Percentiles rank a stretch among this genome's conserved stretches.
Evolutionary conservation across 345 rosid genomes (phyloP).

Genomic region (Pistacia integerrima): DNA sequence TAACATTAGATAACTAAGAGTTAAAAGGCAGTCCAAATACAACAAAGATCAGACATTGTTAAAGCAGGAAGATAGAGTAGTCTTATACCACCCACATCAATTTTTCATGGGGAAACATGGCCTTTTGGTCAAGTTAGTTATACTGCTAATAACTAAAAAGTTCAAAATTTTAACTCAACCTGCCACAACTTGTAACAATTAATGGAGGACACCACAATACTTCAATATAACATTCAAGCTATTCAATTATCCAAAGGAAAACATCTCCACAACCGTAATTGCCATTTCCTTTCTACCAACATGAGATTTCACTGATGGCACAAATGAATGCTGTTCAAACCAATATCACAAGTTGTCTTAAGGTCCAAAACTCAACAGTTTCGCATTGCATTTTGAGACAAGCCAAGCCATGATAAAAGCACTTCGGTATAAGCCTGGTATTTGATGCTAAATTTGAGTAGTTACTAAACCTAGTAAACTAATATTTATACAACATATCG

Average conservation of each 20-base stretch:
- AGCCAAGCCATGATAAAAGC: not conserved
- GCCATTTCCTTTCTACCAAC: not conserved
- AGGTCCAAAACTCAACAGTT: not conserved
- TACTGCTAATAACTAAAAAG: not conserved
- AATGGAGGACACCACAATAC: not conserved
- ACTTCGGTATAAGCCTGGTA: not conserved
- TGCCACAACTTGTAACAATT: not conserved
- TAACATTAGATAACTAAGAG: too few species aligned
- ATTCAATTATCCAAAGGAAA: not conserved
- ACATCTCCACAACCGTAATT: not conserved
- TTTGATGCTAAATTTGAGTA: not conserved
- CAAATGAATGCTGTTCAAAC: not conserved
- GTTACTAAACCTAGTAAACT: not conserved
- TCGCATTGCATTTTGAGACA: not conserved
- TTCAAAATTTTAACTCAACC: not conserved
- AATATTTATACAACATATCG: slow-evolving; percentile 53
- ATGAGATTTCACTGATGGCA: not conserved
- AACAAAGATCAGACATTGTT: too few species aligned
- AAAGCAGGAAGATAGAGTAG: too few species aligned
- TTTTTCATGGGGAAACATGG: not conserved
- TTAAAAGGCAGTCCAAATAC: too few species aligned
- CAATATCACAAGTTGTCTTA: not conserved
- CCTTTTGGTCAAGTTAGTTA: not conserved
- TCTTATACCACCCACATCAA: not conserved
- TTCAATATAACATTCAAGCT: not conserved